Evolutionary conservation across 2,329 filamentous ascomycete species (phyloP), one percentile per base, ranked within the genome.

Genomic region (Phyllosticta citribraziliensis): DNA sequence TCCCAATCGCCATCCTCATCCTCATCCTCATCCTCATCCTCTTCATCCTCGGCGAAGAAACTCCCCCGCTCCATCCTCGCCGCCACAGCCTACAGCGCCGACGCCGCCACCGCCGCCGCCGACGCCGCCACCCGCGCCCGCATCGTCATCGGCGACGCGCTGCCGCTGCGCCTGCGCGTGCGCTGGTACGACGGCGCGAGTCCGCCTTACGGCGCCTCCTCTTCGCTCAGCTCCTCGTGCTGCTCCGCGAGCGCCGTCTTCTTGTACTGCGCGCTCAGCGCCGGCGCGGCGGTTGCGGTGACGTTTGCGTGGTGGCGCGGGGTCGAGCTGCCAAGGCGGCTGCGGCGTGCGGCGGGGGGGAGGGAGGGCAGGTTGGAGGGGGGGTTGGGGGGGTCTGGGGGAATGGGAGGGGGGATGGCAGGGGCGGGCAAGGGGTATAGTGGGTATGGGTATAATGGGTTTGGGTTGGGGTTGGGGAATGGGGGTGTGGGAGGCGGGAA

Each of bases 61-160:
- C 33, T 73, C 73, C 64, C 64, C 69, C 63, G 62, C 76, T 73
- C n/a, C 76, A 83, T 96, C 52, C 90, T 96, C 69, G 92, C 90
- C 17, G 92, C 87, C 22, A 86, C 90, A 3, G 93, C 92, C 5
- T 97, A 99, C 75, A 89, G 85, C 65, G n/a, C 40, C 40, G 27
- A 19, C 40, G 40, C 14, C 17, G 40, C 1, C 14, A 4, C 6
- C 40, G 14, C 40, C 14, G 88, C 92, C 2, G 88, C 87, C 17
- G 85, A 88, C 20, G 54, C 77, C 73, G 54, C 77, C 73, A 56
- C 79, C 69, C 56, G 80, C 75, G 78, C 79, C 0, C 86, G 86
- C 68, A 82, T 97, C 55, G 84, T 97, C 33, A 96, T 97, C 65
- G 92, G 93, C 12, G 92, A 97, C 73, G 83, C 88, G 5, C 74